Conservation (phyloP, 2,329 filamentous ascomycete species). For the Rhynchosporium secalis region DNA sequence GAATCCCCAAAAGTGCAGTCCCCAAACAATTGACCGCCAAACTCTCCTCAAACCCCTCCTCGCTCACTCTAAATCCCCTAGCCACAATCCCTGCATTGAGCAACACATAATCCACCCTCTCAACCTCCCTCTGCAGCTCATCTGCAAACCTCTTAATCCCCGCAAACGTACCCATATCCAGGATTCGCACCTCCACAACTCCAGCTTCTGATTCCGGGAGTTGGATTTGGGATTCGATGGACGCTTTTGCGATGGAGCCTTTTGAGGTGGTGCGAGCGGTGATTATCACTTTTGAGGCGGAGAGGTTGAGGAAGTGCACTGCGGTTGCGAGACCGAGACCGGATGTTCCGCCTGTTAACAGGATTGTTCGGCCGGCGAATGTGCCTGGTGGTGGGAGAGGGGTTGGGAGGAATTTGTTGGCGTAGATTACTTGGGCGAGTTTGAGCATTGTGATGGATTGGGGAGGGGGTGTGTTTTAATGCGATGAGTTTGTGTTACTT, state of each 20-base stretch:
- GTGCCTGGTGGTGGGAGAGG: constrained; percentile 30
- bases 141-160: constrained; percentile 31
- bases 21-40: constrained; percentile 60
- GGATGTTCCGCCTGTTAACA: constrained; percentile 46
- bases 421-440: constrained; percentile 25
- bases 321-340: constrained; percentile 46
- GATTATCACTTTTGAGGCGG: constrained; percentile 45
- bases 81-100: constrained; percentile 39
- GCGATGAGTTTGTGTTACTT: not conserved
- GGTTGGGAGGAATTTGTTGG: constrained; percentile 34
- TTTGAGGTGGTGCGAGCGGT: constrained; percentile 43
- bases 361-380: constrained; percentile 38
- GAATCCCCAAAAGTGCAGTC: constrained; percentile 53
- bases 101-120: constrained; percentile 35
- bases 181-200: constrained; percentile 30
- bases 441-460: constrained; percentile 16
- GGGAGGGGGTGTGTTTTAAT: not conserved
- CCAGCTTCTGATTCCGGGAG: constrained; percentile 20
- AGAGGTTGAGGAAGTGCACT: constrained; percentile 44
- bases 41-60: constrained; percentile 51
- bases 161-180: constrained; percentile 36
- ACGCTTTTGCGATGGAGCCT: constrained; percentile 42
- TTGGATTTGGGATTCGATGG: constrained; percentile 39
- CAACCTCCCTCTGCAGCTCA: constrained; percentile 28
- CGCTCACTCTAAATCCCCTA: constrained; percentile 22